Evolutionary conservation across 2,329 filamentous ascomycete genomes (phyloP).

Genomic region (Mollisiaceae sp.): DNA sequence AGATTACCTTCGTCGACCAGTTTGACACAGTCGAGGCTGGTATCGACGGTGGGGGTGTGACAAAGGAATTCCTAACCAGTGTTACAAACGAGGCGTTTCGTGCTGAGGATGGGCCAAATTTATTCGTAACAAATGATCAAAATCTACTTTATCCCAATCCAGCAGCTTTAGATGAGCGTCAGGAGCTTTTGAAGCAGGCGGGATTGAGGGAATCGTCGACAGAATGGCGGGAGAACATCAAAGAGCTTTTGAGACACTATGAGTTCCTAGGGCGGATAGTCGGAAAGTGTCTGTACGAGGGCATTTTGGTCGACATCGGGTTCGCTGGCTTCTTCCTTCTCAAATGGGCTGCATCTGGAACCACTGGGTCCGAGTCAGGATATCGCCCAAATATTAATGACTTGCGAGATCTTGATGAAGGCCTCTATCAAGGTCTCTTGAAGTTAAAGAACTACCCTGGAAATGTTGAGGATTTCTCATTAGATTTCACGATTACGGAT

Average conservation of each 20-base stretch:
- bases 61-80: slow-evolving; percentile 93
- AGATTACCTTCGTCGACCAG: slow-evolving; percentile 94
- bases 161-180: slow-evolving; percentile 71
- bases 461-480: slow-evolving; percentile 77
- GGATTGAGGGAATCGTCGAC: slow-evolving; percentile 58
- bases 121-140: slow-evolving; percentile 85
- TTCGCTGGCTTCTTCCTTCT: slow-evolving; percentile 96
- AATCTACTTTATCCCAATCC: slow-evolving; percentile 92
- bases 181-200: slow-evolving; percentile 58
- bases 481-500: slow-evolving; percentile 91
- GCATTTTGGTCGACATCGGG: slow-evolving; percentile 88
- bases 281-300: slow-evolving; percentile 96
- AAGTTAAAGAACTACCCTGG: slow-evolving; percentile 84
- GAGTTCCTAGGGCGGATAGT: slow-evolving; percentile 93
- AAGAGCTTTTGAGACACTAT: slow-evolving; percentile 72
- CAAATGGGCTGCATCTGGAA: slow-evolving; percentile 83
- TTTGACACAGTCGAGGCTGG: slow-evolving; percentile 88
- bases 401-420: slow-evolving; percentile 87
- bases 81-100: slow-evolving; percentile 85
- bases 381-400: slow-evolving; percentile 97
- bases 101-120: slow-evolving; percentile 57
- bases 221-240: slow-evolving; percentile 62
- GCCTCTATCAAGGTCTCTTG: slow-evolving; percentile 84
- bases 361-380: slow-evolving; percentile 68
- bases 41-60: slow-evolving; percentile 95